Percentiles rank a stretch among this genome's conserved stretches.
Evolutionary conservation across 2,329 filamentous ascomycete genomes (phyloP).

Genomic region (Uncinocarpus reesii): DNA sequence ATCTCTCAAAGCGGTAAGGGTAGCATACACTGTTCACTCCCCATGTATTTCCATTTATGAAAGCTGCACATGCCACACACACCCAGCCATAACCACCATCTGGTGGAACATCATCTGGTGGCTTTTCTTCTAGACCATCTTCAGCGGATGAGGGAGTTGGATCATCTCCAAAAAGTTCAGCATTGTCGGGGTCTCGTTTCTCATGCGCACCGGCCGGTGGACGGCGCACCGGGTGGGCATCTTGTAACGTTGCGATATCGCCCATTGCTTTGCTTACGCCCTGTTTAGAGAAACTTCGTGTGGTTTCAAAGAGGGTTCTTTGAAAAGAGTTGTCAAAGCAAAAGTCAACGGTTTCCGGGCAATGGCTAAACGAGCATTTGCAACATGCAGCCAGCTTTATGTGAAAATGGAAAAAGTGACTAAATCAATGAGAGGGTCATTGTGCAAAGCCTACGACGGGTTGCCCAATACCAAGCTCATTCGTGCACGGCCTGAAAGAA

Average conservation of each 20-base stretch:
- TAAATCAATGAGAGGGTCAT: no score
- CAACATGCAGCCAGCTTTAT: no score
- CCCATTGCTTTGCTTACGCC: not conserved
- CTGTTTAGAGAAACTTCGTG: no score
- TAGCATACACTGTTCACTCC: constrained; percentile 54
- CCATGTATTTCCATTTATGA: constrained; percentile 64
- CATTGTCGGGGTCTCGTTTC: not conserved
- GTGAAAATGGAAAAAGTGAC: no score
- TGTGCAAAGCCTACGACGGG: no score
- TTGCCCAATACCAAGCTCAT: no score
- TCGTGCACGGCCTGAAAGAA: no score
- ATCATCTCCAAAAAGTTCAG: not conserved
- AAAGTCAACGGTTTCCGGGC: no score
- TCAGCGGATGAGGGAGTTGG: constrained; percentile 6
- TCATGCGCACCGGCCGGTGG: not conserved
- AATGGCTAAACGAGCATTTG: no score
- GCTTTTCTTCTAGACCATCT: constrained; percentile 24
- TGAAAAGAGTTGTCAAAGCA: no score
- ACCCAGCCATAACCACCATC: constrained; percentile 56
- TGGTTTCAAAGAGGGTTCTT: no score
- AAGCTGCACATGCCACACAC: constrained; percentile 44
- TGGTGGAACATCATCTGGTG: constrained; percentile 29
- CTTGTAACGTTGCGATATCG: not conserved
- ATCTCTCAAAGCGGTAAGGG: no score
- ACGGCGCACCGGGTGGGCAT: not conserved